Evolutionary conservation across 2,329 filamentous ascomycete genomes (phyloP).

Genomic region (Emmonsiellopsis sp.): DNA sequence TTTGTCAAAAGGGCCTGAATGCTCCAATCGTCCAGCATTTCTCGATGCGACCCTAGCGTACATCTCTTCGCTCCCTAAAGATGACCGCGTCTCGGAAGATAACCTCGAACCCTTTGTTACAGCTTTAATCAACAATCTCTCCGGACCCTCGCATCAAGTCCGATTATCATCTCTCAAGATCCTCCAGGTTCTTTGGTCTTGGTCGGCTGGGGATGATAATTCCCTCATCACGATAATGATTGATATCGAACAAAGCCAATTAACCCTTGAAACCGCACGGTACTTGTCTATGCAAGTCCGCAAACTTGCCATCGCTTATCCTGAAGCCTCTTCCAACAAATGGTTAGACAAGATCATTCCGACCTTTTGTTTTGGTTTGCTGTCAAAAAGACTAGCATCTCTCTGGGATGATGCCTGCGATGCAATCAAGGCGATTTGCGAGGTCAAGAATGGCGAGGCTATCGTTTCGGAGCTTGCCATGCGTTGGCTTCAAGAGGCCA

Average conservation of each 20-base stretch:
- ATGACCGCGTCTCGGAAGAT: conserved; percentile 35
- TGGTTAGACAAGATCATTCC: conserved; percentile 67
- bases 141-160: conserved; percentile 63
- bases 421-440: conserved; percentile 64
- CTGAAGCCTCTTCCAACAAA: conserved; percentile 46
- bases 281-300: conserved; percentile 77
- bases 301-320: conserved; percentile 60
- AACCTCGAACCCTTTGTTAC: conserved; percentile 54
- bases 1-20: conserved; percentile 55
- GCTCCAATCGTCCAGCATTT: conserved; percentile 57
- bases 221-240: conserved; percentile 51
- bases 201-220: conserved; percentile 39
- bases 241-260: conserved; percentile 66
- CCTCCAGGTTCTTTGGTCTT: conserved; percentile 50
- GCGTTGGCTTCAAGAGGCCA: conserved; percentile 54
- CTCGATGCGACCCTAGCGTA: conserved; percentile 52
- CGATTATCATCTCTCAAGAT: conserved; percentile 65
- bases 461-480: conserved; percentile 63
- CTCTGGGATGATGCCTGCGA: conserved; percentile 78
- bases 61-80: conserved; percentile 20
- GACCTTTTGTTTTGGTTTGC: conserved; percentile 75
- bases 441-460: conserved; percentile 62
- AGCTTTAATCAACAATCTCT: conserved; percentile 63
- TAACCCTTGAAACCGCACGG: conserved; percentile 67
- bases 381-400: conserved; percentile 75